These are phyloP conservation scores for Stygiomarasmius scandens DNA, from an alignment of 1,284 basidiomycete genomes.

Conservation along the genomic window DNA sequence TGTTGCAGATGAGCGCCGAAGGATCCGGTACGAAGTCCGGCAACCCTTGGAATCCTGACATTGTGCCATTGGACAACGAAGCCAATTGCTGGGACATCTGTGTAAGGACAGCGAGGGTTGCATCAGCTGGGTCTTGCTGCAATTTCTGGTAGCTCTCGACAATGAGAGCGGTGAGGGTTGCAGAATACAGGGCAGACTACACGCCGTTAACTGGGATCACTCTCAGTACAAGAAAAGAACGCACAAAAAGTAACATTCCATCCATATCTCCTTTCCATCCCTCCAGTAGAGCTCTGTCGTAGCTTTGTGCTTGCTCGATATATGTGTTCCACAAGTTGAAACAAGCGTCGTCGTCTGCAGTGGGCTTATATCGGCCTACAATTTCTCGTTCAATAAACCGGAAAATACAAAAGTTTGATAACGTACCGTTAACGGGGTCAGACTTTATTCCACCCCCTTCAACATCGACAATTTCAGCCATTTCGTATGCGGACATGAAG, in stretches of 20 bases:
- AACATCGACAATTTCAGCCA: too few species aligned
- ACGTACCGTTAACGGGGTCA: too few species aligned
- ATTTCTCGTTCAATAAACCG: too few species aligned
- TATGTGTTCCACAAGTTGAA: background rate
- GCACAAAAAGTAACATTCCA: background rate
- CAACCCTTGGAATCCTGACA: background rate
- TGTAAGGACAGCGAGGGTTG: background rate
- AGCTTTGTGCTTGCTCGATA: background rate
- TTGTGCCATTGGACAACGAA: background rate
- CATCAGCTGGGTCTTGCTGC: background rate
- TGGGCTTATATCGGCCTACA: background rate
- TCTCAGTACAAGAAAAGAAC: too few species aligned
- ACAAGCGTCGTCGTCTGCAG: background rate
- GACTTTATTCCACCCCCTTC: too few species aligned
- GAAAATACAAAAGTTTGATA: too few species aligned
- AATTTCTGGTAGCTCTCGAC: background rate
- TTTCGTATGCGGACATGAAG: too few species aligned
- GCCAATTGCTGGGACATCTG: background rate
- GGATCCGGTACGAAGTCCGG: background rate
- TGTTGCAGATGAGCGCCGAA: background rate
- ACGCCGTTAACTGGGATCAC: background rate
- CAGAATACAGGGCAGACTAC: background rate
- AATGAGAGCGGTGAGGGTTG: background rate
- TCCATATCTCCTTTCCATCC: background rate
- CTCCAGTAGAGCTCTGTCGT: background rate